These are phyloP conservation scores for Globisporangium camurandrum DNA, from an alignment of 352 stramenopile species.

Conservation along the genomic window DNA sequence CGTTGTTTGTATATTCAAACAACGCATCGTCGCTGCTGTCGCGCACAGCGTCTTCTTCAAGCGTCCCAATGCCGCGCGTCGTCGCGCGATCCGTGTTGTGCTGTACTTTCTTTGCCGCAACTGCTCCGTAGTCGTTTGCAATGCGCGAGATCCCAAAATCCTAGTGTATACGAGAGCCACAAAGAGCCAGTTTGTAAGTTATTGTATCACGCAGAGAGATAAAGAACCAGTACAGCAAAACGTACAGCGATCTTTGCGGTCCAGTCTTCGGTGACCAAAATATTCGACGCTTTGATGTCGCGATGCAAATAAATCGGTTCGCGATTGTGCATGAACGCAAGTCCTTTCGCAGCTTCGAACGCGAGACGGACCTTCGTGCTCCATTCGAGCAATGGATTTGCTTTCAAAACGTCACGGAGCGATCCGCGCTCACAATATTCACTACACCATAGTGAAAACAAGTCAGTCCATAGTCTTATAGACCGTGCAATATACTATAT, in stretches of 20 bases:
- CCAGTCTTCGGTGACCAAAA: slow-evolving; percentile 66
- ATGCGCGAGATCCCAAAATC: slow-evolving; percentile 74
- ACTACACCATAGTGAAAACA: slow-evolving; percentile 18
- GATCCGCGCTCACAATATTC: slow-evolving; percentile 63
- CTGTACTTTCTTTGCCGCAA: slow-evolving; percentile 32
- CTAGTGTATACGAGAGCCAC: slow-evolving; percentile 1
- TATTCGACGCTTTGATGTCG: slow-evolving; percentile 71
- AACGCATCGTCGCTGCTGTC: too few relatives aligned
- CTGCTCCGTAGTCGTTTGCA: slow-evolving; percentile 38
- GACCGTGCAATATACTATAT: slow-evolving; percentile 7
- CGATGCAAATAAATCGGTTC: slow-evolving; percentile 69
- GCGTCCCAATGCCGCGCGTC: too few relatives aligned
- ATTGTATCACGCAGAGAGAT: not conserved
- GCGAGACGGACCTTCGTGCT: slow-evolving; percentile 56
- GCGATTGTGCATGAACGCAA: slow-evolving; percentile 76
- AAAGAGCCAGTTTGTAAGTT: not conserved
- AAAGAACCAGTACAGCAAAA: not conserved
- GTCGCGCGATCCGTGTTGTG: too few relatives aligned
- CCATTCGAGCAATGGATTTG: slow-evolving; percentile 60
- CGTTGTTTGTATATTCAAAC: too few relatives aligned
- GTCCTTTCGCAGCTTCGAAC: slow-evolving; percentile 58
- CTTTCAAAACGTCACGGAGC: slow-evolving; percentile 48
- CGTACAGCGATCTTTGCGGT: slow-evolving; percentile 53
- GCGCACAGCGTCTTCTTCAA: slow-evolving; percentile 3
- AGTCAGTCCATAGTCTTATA: not conserved